Conservation (phyloP, 805 yeast genomes). For the Kuraishia cidri region DNA sequence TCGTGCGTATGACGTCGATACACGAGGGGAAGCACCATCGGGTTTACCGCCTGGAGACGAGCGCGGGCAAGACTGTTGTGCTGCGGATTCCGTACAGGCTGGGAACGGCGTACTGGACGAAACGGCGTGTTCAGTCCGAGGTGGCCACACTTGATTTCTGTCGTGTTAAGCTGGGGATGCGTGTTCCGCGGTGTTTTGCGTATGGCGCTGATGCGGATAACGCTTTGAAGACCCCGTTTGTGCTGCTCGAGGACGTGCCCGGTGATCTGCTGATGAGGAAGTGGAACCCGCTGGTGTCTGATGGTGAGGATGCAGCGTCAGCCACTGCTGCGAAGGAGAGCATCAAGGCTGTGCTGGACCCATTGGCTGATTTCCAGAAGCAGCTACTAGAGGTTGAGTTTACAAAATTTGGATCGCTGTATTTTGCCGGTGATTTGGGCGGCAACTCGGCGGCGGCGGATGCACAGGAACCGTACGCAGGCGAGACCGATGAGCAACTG, state of each 20-base stretch:
- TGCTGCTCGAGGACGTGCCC: conserved; percentile 69
- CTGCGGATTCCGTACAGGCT: conserved; percentile 82
- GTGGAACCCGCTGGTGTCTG: conserved; percentile 80
- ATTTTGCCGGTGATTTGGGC: conserved; percentile 63
- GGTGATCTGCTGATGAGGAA: conserved; percentile 81
- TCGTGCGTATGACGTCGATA: conserved; percentile 70
- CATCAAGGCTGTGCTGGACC: conserved; percentile 55
- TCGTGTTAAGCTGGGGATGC: conserved; percentile 49
- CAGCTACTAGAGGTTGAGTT: conserved; percentile 49
- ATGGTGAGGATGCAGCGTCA: conserved; percentile 40
- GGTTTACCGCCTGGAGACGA: conserved; percentile 64
- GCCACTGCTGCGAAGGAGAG: conserved; percentile 37
- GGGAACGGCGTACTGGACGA: conserved; percentile 56
- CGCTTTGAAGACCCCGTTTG: conserved; percentile 63
- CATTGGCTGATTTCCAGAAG: conserved; percentile 60
- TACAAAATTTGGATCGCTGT: conserved; percentile 73
- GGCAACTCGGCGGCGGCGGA: conserved; percentile 24
- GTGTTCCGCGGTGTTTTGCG: conserved; percentile 66
- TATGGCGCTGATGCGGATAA: conserved; percentile 58
- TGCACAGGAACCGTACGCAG: conserved; percentile 39
- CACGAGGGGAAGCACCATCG: conserved; percentile 96
- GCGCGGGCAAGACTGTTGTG: conserved; percentile 51
- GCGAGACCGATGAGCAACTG: conserved; percentile 46
- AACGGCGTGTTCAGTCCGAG: conserved; percentile 72
- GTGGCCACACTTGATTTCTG: conserved; percentile 91